Percentiles rank a stretch among this genome's conserved stretches.
These are phyloP conservation scores for Cochlearia excelsa DNA, from an alignment of 345 rosid species.

Conservation along the genomic window DNA sequence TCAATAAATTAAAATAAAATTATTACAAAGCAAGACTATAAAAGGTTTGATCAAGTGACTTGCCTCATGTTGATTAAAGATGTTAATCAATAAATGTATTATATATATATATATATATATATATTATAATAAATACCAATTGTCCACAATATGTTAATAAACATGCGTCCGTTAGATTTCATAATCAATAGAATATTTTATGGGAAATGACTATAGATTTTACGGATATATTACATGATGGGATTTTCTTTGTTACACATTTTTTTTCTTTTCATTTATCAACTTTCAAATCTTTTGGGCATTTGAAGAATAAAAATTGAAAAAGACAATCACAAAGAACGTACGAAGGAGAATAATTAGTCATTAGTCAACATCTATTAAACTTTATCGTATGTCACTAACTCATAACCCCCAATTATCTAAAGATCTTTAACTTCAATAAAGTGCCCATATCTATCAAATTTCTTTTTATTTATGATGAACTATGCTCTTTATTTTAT, in stretches of 20 bases:
- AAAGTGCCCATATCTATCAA: conserved; percentile 18
- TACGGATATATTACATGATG: not conserved
- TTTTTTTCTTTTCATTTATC: too few relatives aligned
- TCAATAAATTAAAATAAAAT: not conserved
- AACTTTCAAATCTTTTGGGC: conserved; percentile 22
- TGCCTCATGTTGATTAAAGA: not conserved
- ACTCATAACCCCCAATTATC: conserved; percentile 12
- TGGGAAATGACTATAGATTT: conserved; percentile 10
- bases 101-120: not conserved
- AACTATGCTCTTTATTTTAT: not conserved
- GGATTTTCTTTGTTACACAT: conserved; percentile 13
- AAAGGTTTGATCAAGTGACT: conserved; percentile 4
- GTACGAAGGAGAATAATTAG: conserved; percentile 24
- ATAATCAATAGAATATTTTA: too few relatives aligned
- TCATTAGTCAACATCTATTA: conserved; percentile 13
- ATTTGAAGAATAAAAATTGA: conserved; percentile 28
- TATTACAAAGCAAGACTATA: not conserved
- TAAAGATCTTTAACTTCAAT: conserved; percentile 7
- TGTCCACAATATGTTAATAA: too few relatives aligned
- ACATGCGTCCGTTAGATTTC: too few relatives aligned
- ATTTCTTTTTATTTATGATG: not conserved
- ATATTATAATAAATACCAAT: too few relatives aligned
- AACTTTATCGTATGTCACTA: conserved; percentile 31
- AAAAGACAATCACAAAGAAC: conserved; percentile 35
- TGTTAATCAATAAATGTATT: not conserved